Evolutionary conservation across 805 yeast genomes (phyloP).

Genomic region (Lachancea fermentati): DNA sequence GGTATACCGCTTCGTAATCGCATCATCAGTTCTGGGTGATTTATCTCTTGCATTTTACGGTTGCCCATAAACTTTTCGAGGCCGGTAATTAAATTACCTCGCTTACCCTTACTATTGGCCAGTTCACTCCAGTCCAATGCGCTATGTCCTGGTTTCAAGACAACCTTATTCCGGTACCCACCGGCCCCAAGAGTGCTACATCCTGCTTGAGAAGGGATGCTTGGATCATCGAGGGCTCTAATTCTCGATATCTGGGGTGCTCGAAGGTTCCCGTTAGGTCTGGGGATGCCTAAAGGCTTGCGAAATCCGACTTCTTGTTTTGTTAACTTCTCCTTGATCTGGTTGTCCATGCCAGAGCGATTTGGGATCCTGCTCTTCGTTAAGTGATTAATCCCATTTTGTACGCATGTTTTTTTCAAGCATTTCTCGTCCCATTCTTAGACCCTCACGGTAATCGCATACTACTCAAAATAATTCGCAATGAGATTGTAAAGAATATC

Average conservation of each 20-base stretch:
- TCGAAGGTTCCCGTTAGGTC: neutral
- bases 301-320: neutral
- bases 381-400: too few relatives aligned
- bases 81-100: constrained; percentile 20
- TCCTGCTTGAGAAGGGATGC: constrained; percentile 13
- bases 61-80: constrained; percentile 10
- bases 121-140: constrained; percentile 31
- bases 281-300: neutral
- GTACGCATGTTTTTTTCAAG: neutral
- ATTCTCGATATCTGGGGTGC: neutral
- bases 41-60: constrained; percentile 14
- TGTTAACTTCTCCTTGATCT: neutral
- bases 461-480: neutral
- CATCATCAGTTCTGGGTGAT: constrained; percentile 15
- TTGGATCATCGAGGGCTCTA: neutral
- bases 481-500: neutral
- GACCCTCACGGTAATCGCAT: neutral
- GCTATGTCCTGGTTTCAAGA: constrained; percentile 32
- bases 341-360: neutral
- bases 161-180: constrained; percentile 30
- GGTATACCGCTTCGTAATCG: constrained; percentile 18
- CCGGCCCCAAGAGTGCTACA: constrained; percentile 20
- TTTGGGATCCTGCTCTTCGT: too few relatives aligned
- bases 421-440: neutral
- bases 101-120: constrained; percentile 11